Evolutionary conservation across 1,139 yeast genomes (phyloP), one percentile per base, ranked within the genome.

Genomic region (Zygosaccharomyces pseudobailii): DNA sequence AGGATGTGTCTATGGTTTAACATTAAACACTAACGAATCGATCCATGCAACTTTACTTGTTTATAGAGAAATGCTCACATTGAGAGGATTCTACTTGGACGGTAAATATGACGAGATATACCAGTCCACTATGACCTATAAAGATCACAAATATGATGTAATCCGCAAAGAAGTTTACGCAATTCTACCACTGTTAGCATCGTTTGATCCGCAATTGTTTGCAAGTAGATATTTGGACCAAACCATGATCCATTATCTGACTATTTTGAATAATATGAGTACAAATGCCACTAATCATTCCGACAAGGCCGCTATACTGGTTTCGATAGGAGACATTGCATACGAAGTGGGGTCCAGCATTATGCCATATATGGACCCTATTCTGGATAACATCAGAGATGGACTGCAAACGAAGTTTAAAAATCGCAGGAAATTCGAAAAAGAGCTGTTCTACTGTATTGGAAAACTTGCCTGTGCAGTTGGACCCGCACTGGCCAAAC

Each of bases 401-500:
- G 94, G 95, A 0, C 72, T 92, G 40, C 77, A 82, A n/a, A 74
- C 88, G 0, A 88, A 84, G 63, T 80, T 79, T 37, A 81, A 81
- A 43, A 71, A 73, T 31, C 74, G 85, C 54, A 84, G 80, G 59
- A 92, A 85, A 44, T 83, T 87, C 37, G 96, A 88, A 56, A 85
- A 89, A 0, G 90, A 96, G 0, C 81, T 92, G 21, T 92, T 90
- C 59, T 89, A 86, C 56, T 92, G 97, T 63, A 77, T 92, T 43
- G 88, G 95, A 0, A 86, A 87, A 68, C 71, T 92, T 42, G 90
- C 96, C 0, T 76, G 78, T 21, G 95, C 97, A 0, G 89, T 90
- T 9, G 97, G 97, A 0, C 95, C 96, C n/a, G 95, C 96, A 0
- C 72, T 92, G 46, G 86, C 97, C 0, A 90, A 90, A 62, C 92